Evolutionary conservation across 1,284 basidiomycete genomes (phyloP).

Genomic region (Malassezia globosa): DNA sequence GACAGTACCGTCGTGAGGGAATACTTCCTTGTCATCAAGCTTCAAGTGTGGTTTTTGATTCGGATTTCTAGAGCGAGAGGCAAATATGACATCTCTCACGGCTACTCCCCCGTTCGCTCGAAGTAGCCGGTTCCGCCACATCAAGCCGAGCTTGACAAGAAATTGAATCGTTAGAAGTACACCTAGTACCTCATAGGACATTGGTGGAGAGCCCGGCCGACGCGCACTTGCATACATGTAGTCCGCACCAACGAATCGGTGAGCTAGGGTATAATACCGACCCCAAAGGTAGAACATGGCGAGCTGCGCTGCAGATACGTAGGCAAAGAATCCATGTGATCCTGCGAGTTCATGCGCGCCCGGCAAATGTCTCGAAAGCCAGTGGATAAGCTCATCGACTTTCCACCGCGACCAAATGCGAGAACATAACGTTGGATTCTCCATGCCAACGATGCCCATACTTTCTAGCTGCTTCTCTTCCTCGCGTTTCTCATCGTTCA

Average conservation of each 20-base stretch:
- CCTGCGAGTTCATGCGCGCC: slow-evolving; percentile 37
- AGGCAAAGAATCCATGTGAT: slow-evolving; percentile 25
- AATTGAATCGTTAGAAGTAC: slow-evolving; percentile 44
- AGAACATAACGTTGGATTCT: neutral
- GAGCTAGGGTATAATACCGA: slow-evolving; percentile 45
- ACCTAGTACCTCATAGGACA: slow-evolving; percentile 47
- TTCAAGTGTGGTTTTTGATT: neutral
- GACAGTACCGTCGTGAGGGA: neutral
- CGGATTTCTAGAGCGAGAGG: neutral
- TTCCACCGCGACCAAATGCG: neutral
- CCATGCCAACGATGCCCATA: neutral
- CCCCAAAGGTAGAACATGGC: slow-evolving; percentile 48
- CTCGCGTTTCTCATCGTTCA: slow-evolving; percentile 15
- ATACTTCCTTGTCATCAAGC: slow-evolving; percentile 3
- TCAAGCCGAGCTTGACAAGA: slow-evolving; percentile 25
- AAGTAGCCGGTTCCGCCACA: neutral
- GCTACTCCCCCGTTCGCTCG: neutral
- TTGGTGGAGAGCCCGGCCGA: slow-evolving; percentile 22
- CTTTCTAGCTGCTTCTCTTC: slow-evolving; percentile 5
- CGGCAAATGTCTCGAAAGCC: slow-evolving; percentile 26
- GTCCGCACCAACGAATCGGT: slow-evolving; percentile 38
- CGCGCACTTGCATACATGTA: slow-evolving; percentile 31
- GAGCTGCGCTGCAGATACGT: slow-evolving; percentile 43
- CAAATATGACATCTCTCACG: neutral
- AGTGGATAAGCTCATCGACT: slow-evolving; percentile 12